Base-by-base conservation (phyloP, 2,329 filamentous ascomycete genomes). In the Canariomyces notabilis region DNA sequence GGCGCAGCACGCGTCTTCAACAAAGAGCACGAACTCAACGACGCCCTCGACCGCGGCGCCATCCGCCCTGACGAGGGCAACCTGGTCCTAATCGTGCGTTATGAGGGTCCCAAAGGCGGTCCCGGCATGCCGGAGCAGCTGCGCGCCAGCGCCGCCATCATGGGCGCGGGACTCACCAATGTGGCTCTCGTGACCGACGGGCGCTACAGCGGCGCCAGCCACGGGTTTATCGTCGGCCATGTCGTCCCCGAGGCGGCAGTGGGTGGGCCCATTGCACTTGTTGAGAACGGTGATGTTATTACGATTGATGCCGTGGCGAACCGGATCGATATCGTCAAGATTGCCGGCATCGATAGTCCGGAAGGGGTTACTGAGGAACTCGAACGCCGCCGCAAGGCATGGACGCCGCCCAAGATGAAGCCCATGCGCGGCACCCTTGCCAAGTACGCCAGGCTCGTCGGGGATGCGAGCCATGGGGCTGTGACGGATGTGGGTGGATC, bases 61-160 rank as follows among this genome's bases (percentile, higher is more conserved):
- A 75, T 77, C 63, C 62, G 56, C 29, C 57, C 61, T 16, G 64
- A 68, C 15, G 69, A 70, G 50, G 88, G 93, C 61, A 93, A 94
- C 61, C 76, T 95, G 12, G 91, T 96, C 16, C 72, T 96, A 21
- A 82, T 96, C 23, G 89, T 97, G 44, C 83, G 91, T 18, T 96
- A 96, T 64, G 91, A 97, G 64, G 91, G 91, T 0, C 91, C 91
- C 11, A 90, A 88, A 63, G 91, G 91, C 52, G 91, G 91, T 0
- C 91, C 91, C 0, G 91, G 91, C 35, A 97, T 97, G 91, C 91
- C 90, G 2, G 91, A 97, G 68, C 89, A 95, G 67, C 77, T 97
- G 36, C 89, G 86, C 63, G 87, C 91, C 9, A 86, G 80, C 48
- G 89, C 89, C 0, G 88, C 90, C 15, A 87, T 97, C 56, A 95